These are phyloP conservation scores for Pythium periplocum DNA, from an alignment of 352 stramenopile species.

Conservation along the genomic window DNA sequence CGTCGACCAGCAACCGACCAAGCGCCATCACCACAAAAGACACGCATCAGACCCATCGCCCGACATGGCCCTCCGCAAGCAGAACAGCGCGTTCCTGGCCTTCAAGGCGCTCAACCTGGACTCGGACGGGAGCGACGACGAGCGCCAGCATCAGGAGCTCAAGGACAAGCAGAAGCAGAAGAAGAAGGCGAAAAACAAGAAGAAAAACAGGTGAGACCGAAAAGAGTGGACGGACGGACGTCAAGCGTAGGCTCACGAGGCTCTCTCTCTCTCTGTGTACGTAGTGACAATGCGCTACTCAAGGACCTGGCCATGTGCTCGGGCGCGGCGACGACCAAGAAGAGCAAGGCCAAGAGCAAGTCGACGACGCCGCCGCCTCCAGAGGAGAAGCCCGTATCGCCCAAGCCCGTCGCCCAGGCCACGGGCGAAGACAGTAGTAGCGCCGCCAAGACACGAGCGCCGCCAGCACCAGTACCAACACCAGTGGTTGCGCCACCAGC, in stretches of 20 bases:
- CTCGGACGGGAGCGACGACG: constrained; percentile 49
- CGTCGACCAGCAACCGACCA: no score
- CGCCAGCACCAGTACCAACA: background rate
- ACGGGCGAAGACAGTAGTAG: background rate
- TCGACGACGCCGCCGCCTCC: background rate
- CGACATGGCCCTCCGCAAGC: constrained; percentile 11
- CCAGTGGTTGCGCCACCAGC: no score
- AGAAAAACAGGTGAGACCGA: constrained; percentile 51
- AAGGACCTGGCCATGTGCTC: constrained; percentile 74
- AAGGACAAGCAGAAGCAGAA: constrained; percentile 28
- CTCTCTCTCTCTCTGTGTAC: background rate
- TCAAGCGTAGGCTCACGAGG: background rate
- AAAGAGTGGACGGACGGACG: background rate
- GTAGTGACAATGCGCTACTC: constrained; percentile 54
- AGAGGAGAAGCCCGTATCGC: background rate
- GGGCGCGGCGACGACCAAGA: constrained; percentile 46
- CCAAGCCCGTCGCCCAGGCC: background rate
- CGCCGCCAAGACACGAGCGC: constrained; percentile 1
- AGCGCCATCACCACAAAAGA: background rate
- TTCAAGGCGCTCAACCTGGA: constrained; percentile 42
- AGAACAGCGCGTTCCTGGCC: constrained; percentile 70
- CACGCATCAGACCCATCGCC: constrained; percentile 5
- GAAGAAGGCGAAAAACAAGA: constrained; percentile 61
- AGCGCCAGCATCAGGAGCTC: constrained; percentile 67
- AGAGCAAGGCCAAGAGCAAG: constrained; percentile 47